Evolutionary conservation across 2,329 filamentous ascomycete species (phyloP).

Genomic region (Xylaria sp.): DNA sequence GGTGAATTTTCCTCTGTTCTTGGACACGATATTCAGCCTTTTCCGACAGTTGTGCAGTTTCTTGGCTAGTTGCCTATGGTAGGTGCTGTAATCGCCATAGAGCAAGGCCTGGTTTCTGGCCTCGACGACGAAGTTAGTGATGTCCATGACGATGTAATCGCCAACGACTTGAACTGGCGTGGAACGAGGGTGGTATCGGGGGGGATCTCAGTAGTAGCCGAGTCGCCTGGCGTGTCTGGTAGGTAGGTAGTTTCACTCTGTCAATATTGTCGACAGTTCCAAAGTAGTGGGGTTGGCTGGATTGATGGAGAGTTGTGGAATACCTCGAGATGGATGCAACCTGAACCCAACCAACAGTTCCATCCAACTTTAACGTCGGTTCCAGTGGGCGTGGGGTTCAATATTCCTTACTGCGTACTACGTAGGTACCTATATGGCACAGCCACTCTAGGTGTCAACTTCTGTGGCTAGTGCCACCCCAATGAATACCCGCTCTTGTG

Average conservation of each 20-base stretch:
- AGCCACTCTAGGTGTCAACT: no score
- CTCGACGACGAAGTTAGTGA: conserved; percentile 81
- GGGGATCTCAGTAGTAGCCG: not conserved
- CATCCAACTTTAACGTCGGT: not conserved
- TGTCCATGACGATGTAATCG: conserved; percentile 67
- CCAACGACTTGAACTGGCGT: not conserved
- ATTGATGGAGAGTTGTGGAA: not conserved
- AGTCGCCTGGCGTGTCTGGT: no score
- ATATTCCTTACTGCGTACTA: no score
- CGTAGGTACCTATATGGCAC: no score
- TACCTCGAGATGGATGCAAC: no score
- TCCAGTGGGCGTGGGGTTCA: not conserved
- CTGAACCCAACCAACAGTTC: not conserved
- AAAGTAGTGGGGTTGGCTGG: not conserved
- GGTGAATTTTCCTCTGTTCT: conserved; percentile 83
- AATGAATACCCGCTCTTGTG: no score
- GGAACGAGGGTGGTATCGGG: not conserved
- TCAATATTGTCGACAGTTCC: not conserved
- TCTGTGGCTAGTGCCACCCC: no score
- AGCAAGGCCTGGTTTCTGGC: conserved; percentile 82
- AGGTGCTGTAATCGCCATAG: conserved; percentile 85
- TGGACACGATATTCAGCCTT: conserved; percentile 81
- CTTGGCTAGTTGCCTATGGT: conserved; percentile 77
- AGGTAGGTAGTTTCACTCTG: no score
- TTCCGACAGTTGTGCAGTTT: conserved; percentile 81